A percentile compares a stretch with the other conserved stretches of the same genome.
Conservation (phyloP, 2,329 filamentous ascomycete species). For the Phaeoacremonium minimum region DNA sequence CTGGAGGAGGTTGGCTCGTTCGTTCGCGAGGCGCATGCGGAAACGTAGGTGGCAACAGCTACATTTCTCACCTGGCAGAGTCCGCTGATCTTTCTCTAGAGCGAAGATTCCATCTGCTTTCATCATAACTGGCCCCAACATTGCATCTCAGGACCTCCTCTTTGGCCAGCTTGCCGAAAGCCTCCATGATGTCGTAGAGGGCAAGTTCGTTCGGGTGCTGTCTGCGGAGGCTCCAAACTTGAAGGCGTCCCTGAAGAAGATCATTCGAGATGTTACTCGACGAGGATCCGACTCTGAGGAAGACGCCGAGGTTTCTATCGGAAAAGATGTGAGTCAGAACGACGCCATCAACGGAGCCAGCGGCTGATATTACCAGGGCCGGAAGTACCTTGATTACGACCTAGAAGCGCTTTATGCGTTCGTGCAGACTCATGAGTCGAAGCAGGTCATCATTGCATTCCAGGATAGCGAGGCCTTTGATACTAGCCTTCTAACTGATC, state of each 20-base stretch:
- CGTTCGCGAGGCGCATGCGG: constrained; percentile 31
- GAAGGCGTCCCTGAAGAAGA: constrained; percentile 67
- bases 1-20: constrained; percentile 55
- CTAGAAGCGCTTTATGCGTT: constrained; percentile 65
- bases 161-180: constrained; percentile 64
- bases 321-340: constrained; percentile 38
- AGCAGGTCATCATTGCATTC: constrained; percentile 66
- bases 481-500: constrained; percentile 63
- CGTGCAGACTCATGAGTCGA: constrained; percentile 45
- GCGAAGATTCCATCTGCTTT: constrained; percentile 64
- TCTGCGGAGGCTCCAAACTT: constrained; percentile 70
- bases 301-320: constrained; percentile 36
- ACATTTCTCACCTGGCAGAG: too few relatives aligned
- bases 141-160: constrained; percentile 70
- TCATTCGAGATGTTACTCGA: constrained; percentile 63
- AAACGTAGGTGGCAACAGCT: constrained; percentile 21
- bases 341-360: neutral
- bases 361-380: constrained; percentile 37
- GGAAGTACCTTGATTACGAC: constrained; percentile 72
- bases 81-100: too few relatives aligned
- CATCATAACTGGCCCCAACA: constrained; percentile 73
- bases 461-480: constrained; percentile 84
- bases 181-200: constrained; percentile 40
- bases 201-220: constrained; percentile 61
- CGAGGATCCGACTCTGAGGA: constrained; percentile 45